Base-by-base conservation (phyloP, 805 yeast species). In the Phaffomyces opuntiae region DNA sequence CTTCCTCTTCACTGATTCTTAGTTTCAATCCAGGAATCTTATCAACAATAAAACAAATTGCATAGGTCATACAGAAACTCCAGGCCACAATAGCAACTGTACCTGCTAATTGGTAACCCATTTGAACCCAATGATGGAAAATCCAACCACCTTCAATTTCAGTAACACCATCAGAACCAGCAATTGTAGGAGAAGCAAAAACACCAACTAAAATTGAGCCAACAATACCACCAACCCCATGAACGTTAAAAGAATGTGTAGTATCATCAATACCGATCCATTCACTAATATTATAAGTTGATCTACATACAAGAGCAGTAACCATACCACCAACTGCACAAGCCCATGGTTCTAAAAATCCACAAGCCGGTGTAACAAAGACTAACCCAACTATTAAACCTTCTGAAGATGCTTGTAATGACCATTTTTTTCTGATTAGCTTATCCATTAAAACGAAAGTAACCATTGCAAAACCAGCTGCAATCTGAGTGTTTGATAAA, bases 281-380 rank as follows among this genome's bases (percentile, higher is more conserved):
- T 58, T 80, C 82, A 64, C 90, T 89, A 65, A 90, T 68, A 62
- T 87, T 81, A 43, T 96, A 90, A 40, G 95, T 73, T 56, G 83
- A 81, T 69, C 91, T 90, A 74, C 98, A 91, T 29, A 82, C 77
- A 13, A 81, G 62, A 17, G 95, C 96, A 1, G 96, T 72, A 9
- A 78, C 73, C 26, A 87, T 70, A 2, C 97, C 95, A 50, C 89
- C 80, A 24, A 88, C 74, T 7, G 87, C 83, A 8, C 95, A 82
- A 1, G 90, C 96, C 89, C 96, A 93, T 42, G 90, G 72, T 4
- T 96, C 93, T 48, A 91, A 84, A 60, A 80, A 74, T 16, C 98
- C 98, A 36, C 95, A 83, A 17, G 95, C 79, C 19, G 99, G 98
- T 0, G 99, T 91, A 2, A 96, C 96, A 5, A 97, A 97, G n/a